Evolutionary conservation across 1,284 basidiomycete genomes (phyloP), one percentile per base, ranked within the genome.

Genomic region (Tausonia pullulans): DNA sequence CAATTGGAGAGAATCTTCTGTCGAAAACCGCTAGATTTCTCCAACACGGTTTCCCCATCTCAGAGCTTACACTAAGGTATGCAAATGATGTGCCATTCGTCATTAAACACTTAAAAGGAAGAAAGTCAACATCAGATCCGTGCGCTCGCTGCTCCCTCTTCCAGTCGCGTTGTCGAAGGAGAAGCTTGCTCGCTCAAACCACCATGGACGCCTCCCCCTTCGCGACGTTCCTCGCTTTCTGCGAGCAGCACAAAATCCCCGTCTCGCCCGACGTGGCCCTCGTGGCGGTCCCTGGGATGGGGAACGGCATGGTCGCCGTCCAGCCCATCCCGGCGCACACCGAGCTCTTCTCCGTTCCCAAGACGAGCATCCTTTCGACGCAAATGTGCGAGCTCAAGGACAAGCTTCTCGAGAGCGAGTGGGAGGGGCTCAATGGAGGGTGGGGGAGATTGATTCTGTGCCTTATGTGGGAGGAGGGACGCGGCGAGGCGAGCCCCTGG

Each of bases 391-490:
- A 76, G 0, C 80, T 96, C 1, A 84, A 84, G 0, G 67, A 74
- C 10, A 78, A 81, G 3, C 78, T 92, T 60, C 84, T 84, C 10
- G 66, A 74, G 3, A 77, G 79, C 5, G 80, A 81, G 50, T 94
- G 90, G 90, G 71, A 75, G 73, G 74, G 76, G 39, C 74, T 93
- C 63, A 79, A 86, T 61, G 78, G 81, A 61, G 89, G 91, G 1
- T 98, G 94, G 94, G 78, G 82, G 1, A 87, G 88, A 0, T 78
- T 98, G 52, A 97, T 98, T 66, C 78, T 97, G 39, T 89, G 87
- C 69, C 88, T 98, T 86, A 91, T 98, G 88, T 97, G 88, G 87
- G 95, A 97, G 75, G 83, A 83, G 60, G 81, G 84, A 3, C 78
- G 77, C 65, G 83, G 82, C 0, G 53, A 73, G 6, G 71, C 78